Evolutionary conservation across 2,329 filamentous ascomycete genomes (phyloP).

Genomic region (Mollisiaceae sp.): DNA sequence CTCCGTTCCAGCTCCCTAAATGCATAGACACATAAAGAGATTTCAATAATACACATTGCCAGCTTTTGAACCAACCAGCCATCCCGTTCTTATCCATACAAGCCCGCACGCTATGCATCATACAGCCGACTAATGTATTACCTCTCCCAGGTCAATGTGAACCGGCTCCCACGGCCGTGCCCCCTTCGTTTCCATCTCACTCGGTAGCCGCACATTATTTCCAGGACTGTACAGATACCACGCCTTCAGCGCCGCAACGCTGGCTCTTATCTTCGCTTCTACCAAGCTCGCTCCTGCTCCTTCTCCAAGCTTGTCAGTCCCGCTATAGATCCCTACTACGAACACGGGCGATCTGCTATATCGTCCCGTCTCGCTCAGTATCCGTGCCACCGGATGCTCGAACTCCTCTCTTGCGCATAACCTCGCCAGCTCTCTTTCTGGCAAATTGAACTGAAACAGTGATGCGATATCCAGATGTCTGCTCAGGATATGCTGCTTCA

Average conservation of each 20-base stretch:
- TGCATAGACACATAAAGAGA: slow-evolving; percentile 34
- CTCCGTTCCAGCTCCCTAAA: slow-evolving; percentile 20
- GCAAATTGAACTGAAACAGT: slow-evolving; percentile 84
- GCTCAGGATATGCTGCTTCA: slow-evolving; percentile 81
- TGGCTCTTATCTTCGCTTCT: slow-evolving; percentile 77
- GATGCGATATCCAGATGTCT: slow-evolving; percentile 75
- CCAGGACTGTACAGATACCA: slow-evolving; percentile 95
- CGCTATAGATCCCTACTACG: slow-evolving; percentile 92
- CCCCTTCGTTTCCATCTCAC: slow-evolving; percentile 49
- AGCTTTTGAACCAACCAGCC: slow-evolving; percentile 10
- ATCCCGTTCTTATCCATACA: slow-evolving; percentile 22
- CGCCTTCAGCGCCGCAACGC: slow-evolving; percentile 83
- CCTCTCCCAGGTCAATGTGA: slow-evolving; percentile 61
- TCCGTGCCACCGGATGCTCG: slow-evolving; percentile 81
- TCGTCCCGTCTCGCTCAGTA: slow-evolving; percentile 90
- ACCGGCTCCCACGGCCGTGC: slow-evolving; percentile 56
- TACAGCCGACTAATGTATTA: slow-evolving; percentile 39
- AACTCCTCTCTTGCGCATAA: slow-evolving; percentile 91
- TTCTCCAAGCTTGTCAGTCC: slow-evolving; percentile 89
- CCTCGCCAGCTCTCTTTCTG: slow-evolving; percentile 80
- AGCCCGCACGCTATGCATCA: slow-evolving; percentile 18
- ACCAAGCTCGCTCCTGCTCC: slow-evolving; percentile 80
- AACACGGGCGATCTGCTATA: slow-evolving; percentile 85
- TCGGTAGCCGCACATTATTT: slow-evolving; percentile 50
- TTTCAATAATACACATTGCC: slow-evolving; percentile 33